Evolutionary conservation across 345 rosid genomes (phyloP).

Genomic region (Melaleuca alternifolia): DNA sequence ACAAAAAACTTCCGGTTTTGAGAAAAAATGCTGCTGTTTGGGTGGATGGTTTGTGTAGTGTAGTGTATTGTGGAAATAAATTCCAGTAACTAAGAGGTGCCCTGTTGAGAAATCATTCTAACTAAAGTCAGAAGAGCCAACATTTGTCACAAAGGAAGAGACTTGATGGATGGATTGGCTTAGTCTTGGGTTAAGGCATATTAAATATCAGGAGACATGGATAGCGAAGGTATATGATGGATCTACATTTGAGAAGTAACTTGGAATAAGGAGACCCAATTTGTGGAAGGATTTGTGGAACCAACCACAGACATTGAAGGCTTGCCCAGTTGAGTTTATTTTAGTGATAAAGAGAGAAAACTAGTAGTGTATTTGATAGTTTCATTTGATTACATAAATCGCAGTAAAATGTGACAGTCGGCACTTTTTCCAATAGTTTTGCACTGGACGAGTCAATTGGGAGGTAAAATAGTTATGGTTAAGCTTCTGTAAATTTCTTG

Average conservation of each 20-base stretch:
- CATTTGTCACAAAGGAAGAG: not conserved
- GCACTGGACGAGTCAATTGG: not conserved
- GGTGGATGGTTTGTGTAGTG: not conserved
- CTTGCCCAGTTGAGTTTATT: not conserved
- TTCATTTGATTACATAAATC: not conserved
- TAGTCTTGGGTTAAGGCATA: not conserved
- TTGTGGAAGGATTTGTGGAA: not conserved
- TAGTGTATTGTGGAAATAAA: not conserved
- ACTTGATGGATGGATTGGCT: not conserved
- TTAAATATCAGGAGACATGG: not conserved
- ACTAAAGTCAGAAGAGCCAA: not conserved
- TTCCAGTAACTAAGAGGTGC: not conserved
- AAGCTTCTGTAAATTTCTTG: not conserved
- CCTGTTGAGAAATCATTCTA: not conserved
- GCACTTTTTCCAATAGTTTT: not conserved
- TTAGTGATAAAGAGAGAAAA: not conserved
- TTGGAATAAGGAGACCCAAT: not conserved
- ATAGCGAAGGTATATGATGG: not conserved
- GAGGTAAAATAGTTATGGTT: not conserved
- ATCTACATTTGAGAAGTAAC: not conserved
- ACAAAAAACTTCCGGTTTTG: not conserved
- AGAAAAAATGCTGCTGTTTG: not conserved
- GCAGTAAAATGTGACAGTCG: not conserved
- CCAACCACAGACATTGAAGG: not conserved
- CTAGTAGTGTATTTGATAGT: not conserved